Percentiles rank a stretch among this genome's conserved stretches.
phyloP scores from a whole-genome alignment of 2,329 filamentous ascomycete species.

The Eutypa lata region DNA sequence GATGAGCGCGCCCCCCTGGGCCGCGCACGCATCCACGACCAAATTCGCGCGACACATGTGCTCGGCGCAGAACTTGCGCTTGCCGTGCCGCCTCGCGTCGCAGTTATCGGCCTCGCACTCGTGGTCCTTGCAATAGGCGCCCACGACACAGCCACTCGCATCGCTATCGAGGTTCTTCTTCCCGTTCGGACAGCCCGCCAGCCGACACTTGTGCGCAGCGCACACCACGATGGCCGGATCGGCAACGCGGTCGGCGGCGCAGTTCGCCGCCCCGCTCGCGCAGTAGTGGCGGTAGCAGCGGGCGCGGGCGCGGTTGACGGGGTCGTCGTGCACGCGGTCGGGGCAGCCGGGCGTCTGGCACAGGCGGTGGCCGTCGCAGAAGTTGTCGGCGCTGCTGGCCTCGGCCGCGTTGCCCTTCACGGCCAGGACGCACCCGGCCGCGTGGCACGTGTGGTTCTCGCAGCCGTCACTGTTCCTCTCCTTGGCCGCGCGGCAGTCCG shows the following conservation, averaged over 20 bases:
- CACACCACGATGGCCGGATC: conserved; percentile 1
- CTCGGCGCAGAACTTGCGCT: conserved; percentile 12
- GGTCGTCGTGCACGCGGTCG: conserved; percentile 28
- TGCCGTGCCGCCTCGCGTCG: conserved; percentile 5
- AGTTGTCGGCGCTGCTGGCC: conserved; percentile 3
- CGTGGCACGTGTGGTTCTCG: conserved; percentile 16
- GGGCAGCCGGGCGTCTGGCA: conserved; percentile 15
- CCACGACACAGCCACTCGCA: neutral
- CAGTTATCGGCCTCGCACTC: conserved; percentile 15
- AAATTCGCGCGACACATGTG: conserved; percentile 7
- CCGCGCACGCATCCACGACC: neutral
- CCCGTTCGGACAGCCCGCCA: conserved; percentile 8
- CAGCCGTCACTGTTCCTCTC: neutral
- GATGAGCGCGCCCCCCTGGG: neutral
- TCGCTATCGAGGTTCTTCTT: conserved; percentile 7
- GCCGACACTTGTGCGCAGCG: conserved; percentile 2
- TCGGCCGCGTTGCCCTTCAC: conserved; percentile 7
- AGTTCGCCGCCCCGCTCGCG: conserved; percentile 5
- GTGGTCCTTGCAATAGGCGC: conserved; percentile 23
- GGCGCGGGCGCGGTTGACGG: conserved; percentile 20
- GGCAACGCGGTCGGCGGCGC: conserved; percentile 11
- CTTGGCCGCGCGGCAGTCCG: neutral
- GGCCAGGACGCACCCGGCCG: conserved; percentile 6
- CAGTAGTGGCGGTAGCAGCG: conserved; percentile 21
- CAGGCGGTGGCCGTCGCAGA: conserved; percentile 15